A percentile compares a stretch with the other conserved stretches of the same genome.
phyloP scores from a whole-genome alignment of 2,329 filamentous ascomycete species.

The Eutypella sp. region DNA sequence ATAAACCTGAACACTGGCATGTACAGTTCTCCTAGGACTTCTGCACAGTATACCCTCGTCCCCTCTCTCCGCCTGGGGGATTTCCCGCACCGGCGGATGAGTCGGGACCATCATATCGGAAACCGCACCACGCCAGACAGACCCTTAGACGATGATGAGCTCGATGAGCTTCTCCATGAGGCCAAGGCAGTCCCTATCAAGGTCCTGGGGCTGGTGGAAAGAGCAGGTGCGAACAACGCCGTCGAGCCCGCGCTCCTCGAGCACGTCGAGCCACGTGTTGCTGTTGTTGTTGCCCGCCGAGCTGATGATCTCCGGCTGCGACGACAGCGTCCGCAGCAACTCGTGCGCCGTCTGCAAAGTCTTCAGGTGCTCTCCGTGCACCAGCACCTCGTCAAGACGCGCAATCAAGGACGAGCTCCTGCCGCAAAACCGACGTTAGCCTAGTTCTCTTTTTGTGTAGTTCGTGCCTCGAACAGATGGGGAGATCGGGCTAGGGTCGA shows the following conservation, averaged over 20 bases:
- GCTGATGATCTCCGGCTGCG: constrained; percentile 45
- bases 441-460: not conserved
- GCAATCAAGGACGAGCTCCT: constrained; percentile 53
- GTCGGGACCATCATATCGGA: too few species aligned
- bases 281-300: constrained; percentile 42
- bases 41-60: too few species aligned
- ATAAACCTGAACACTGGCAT: too few species aligned
- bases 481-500: too few species aligned
- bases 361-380: constrained; percentile 57
- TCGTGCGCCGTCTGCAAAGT: constrained; percentile 57
- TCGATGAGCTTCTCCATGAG: constrained; percentile 58
- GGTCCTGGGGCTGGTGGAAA: constrained; percentile 43
- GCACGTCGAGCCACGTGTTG: constrained; percentile 44
- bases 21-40: too few species aligned
- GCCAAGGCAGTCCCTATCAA: constrained; percentile 46
- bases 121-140: not conserved
- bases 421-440: not conserved
- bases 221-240: constrained; percentile 58
- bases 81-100: too few species aligned
- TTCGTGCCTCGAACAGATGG: not conserved
- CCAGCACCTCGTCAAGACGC: constrained; percentile 56
- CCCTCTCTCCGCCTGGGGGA: too few species aligned
- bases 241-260: constrained; percentile 58
- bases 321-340: constrained; percentile 54
- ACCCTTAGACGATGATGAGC: constrained; percentile 8